Conservation (phyloP, 345 rosid genomes). For the Eucalyptus pauciflora region DNA sequence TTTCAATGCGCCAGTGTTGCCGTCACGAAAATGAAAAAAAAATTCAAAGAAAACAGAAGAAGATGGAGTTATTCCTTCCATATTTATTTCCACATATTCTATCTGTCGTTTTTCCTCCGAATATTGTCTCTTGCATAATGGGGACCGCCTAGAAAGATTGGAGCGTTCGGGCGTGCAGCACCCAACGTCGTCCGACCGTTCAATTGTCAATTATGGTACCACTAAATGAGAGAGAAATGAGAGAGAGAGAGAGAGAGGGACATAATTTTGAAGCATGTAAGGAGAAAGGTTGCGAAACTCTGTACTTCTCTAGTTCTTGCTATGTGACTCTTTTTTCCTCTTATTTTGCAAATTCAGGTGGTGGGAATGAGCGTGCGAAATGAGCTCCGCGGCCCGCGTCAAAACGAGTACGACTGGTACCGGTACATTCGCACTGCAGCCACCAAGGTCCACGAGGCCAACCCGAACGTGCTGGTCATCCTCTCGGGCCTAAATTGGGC, state of each 20-base stretch:
- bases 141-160: not conserved
- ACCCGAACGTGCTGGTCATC: constrained; percentile 23
- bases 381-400: constrained; percentile 31
- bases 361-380: constrained; percentile 32
- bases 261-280: not conserved
- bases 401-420: constrained; percentile 28
- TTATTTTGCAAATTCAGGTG: not conserved
- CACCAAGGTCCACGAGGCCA: constrained; percentile 19
- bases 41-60: not conserved
- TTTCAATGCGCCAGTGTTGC: not conserved
- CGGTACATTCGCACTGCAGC: constrained; percentile 6
- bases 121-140: not conserved
- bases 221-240: not conserved
- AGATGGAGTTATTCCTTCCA: not conserved
- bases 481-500: constrained; percentile 29
- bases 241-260: not conserved
- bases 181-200: not conserved
- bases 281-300: not conserved
- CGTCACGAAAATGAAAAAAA: not conserved
- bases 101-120: not conserved
- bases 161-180: not conserved
- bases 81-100: not conserved
- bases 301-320: not conserved
- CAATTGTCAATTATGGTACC: not conserved
- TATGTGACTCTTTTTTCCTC: not conserved